Conservation (phyloP, 352 stramenopile genomes). For the Phytophthora kernoviae region DNA sequence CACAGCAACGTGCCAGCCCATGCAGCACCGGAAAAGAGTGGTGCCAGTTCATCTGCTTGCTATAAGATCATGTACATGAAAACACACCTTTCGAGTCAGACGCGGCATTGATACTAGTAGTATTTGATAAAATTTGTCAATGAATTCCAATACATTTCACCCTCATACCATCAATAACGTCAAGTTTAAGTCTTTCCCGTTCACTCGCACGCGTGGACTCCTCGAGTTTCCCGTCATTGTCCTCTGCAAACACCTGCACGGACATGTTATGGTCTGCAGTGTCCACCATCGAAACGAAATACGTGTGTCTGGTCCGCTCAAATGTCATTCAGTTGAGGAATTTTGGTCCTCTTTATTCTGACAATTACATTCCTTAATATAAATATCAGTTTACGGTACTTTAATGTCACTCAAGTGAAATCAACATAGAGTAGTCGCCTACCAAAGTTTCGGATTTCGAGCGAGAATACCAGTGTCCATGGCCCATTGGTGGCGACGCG, state of each 20-base stretch:
- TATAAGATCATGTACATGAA: slow-evolving; percentile 19
- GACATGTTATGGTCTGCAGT: not conserved
- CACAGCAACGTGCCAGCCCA: slow-evolving; percentile 94
- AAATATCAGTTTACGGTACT: not conserved
- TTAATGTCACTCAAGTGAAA: not conserved
- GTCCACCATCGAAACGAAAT: slow-evolving; percentile 4
- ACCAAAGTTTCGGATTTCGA: slow-evolving; percentile 21
- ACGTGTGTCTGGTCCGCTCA: slow-evolving; percentile 1
- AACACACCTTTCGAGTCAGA: slow-evolving; percentile 15
- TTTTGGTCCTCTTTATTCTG: not conserved
- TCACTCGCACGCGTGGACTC: slow-evolving; percentile 59
- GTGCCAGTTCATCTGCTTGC: slow-evolving; percentile 89
- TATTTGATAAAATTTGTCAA: not conserved
- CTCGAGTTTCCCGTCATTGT: slow-evolving; percentile 66
- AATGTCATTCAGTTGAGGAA: slow-evolving; percentile 5
- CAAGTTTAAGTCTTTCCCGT: slow-evolving; percentile 56
- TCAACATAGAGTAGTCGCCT: not conserved
- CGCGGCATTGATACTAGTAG: slow-evolving; percentile 2
- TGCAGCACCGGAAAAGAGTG: slow-evolving; percentile 92
- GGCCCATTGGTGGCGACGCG: slow-evolving; percentile 36
- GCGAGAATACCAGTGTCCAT: slow-evolving; percentile 12
- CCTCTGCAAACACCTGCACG: slow-evolving; percentile 57
- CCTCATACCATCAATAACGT: slow-evolving; percentile 64
- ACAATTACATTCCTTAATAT: not conserved
- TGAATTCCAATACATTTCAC: not conserved